A percentile compares a stretch with the other conserved stretches of the same genome.
Conservation (phyloP, 306 rosid species). For the Quercus dentata region DNA sequence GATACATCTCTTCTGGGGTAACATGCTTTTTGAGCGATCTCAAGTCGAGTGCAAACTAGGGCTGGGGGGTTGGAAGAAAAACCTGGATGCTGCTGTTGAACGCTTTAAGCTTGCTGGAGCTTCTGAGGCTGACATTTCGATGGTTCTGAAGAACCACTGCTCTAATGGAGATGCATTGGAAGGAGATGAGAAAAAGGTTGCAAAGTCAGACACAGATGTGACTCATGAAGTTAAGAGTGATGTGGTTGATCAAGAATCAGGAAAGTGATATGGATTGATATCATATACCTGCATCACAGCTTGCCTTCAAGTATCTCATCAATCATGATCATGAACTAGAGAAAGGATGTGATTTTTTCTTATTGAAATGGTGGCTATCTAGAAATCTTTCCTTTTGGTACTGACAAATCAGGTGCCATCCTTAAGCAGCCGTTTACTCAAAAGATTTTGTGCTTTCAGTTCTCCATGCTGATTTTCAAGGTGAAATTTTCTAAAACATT, state of each 20-base stretch:
- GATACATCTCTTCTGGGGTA: constrained; percentile 97
- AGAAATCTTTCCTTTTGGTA: constrained; percentile 26
- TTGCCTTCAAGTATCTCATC: not conserved
- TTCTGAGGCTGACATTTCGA: constrained; percentile 70
- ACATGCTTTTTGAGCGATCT: constrained; percentile 93
- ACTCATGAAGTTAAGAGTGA: constrained; percentile 30
- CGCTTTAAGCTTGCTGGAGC: constrained; percentile 98
- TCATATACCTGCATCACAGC: not conserved
- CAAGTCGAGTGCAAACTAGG: constrained; percentile 90
- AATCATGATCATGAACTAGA: constrained; percentile 16
- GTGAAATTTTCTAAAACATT: constrained; percentile 34
- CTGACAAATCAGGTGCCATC: constrained; percentile 31
- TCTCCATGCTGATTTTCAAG: constrained; percentile 29
- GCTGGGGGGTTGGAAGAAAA: constrained; percentile 71
- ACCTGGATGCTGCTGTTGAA: constrained; percentile 74
- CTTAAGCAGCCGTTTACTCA: constrained; percentile 22
- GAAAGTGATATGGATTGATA: constrained; percentile 22
- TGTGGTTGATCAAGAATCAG: constrained; percentile 29
- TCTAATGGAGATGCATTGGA: constrained; percentile 64
- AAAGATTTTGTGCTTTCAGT: constrained; percentile 24
- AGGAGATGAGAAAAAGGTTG: constrained; percentile 49
- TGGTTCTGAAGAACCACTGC: constrained; percentile 86
- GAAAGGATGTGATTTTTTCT: constrained; percentile 27
- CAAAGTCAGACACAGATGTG: constrained; percentile 18
- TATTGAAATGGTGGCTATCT: constrained; percentile 24